phyloP scores from a whole-genome alignment of 2,329 filamentous ascomycete species.

The Xylariaceae sp. region DNA sequence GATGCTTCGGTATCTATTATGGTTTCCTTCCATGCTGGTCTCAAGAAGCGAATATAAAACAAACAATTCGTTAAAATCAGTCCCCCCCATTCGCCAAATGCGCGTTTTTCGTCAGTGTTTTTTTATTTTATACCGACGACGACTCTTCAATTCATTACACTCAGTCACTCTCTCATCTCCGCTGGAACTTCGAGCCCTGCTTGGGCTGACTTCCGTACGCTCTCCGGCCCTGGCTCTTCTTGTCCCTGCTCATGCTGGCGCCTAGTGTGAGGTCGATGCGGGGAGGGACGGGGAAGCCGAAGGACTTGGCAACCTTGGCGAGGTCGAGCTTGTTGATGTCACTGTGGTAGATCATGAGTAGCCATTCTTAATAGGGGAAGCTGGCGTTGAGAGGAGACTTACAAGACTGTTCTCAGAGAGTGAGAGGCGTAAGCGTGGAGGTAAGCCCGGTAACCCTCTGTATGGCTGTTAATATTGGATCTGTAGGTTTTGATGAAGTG shows the following conservation, averaged over 20 bases:
- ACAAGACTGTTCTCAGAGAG: slow-evolving; percentile 71
- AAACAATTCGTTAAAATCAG: too few relatives aligned
- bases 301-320: slow-evolving; percentile 77
- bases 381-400: slow-evolving; percentile 67
- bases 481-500: slow-evolving; percentile 31
- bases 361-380: not conserved
- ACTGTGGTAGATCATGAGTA: slow-evolving; percentile 5
- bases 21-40: too few relatives aligned
- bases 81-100: not conserved
- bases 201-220: slow-evolving; percentile 74
- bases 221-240: slow-evolving; percentile 59
- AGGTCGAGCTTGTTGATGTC: slow-evolving; percentile 47
- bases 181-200: slow-evolving; percentile 54
- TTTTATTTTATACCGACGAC: not conserved
- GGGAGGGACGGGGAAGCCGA: slow-evolving; percentile 73
- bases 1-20: too few relatives aligned
- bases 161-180: slow-evolving; percentile 11
- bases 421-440: slow-evolving; percentile 89
- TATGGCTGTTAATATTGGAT: not conserved
- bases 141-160: not conserved
- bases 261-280: slow-evolving; percentile 74
- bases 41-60: too few relatives aligned
- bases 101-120: not conserved
- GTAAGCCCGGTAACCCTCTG: slow-evolving; percentile 59
- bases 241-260: slow-evolving; percentile 68